Evolutionary conservation across 2,329 filamentous ascomycete genomes (phyloP).

Genomic region (Scedosporium boydii): DNA sequence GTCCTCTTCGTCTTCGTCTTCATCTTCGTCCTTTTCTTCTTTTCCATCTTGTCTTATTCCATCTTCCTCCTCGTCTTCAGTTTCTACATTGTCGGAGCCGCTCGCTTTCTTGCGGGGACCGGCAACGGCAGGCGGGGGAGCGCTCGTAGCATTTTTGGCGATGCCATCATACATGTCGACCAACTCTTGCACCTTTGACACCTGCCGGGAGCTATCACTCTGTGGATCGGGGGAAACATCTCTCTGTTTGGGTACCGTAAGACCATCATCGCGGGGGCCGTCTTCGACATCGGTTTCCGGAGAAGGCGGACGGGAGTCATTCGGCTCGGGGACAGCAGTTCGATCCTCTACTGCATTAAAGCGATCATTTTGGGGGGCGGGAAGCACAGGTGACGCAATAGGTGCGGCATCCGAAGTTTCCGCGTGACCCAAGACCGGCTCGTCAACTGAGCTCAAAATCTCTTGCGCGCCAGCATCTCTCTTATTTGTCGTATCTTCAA

Average conservation of each 20-base stretch:
- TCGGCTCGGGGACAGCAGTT: background rate
- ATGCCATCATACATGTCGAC: constrained; percentile 42
- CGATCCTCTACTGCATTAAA: no score
- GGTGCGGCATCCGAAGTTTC: no score
- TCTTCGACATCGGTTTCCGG: background rate
- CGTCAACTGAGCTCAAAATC: no score
- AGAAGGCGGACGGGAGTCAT: background rate
- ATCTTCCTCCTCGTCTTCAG: background rate
- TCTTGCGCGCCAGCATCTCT: background rate
- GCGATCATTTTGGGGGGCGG: no score
- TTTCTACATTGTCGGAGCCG: background rate
- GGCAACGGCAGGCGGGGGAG: background rate
- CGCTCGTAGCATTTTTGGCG: constrained; percentile 12
- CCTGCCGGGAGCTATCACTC: constrained; percentile 14
- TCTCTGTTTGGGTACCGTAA: background rate
- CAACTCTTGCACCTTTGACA: constrained; percentile 39
- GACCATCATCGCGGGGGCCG: background rate
- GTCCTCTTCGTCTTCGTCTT: background rate
- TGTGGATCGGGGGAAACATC: background rate
- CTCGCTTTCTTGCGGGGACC: background rate
- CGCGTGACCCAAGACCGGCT: no score
- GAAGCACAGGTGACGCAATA: no score
- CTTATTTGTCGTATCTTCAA: background rate
- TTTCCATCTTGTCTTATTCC: background rate
- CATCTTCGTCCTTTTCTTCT: background rate